Conservation (phyloP, 352 stramenopile genomes). For the Globisporangium radiosum region DNA sequence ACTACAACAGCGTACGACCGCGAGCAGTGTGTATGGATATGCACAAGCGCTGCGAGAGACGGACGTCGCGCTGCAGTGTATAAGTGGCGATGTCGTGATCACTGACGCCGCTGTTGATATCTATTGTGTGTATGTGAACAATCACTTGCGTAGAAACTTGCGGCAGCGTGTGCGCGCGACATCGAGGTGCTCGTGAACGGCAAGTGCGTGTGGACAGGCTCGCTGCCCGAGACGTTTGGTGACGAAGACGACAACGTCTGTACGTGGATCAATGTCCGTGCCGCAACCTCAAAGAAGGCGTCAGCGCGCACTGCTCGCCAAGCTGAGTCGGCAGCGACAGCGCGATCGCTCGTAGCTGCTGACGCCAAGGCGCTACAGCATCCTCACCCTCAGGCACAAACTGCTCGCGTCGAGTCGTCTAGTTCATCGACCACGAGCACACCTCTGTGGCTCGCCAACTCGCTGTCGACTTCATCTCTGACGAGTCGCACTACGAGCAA, state of each 20-base stretch:
- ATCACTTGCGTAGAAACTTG: background rate
- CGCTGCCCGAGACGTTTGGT: slow-evolving; percentile 61
- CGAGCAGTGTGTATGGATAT: background rate
- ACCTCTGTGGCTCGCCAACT: slow-evolving; percentile 15
- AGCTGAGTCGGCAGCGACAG: slow-evolving; percentile 1
- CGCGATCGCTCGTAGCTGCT: background rate
- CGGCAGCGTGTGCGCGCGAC: slow-evolving; percentile 48
- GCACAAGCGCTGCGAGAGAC: background rate
- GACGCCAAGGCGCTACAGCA: background rate
- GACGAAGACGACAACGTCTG: slow-evolving; percentile 61
- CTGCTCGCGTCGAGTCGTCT: background rate
- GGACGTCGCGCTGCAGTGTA: background rate
- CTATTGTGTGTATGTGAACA: too few species aligned
- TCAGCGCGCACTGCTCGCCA: slow-evolving; percentile 16
- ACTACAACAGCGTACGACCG: slow-evolving; percentile 63
- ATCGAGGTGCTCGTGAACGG: slow-evolving; percentile 56
- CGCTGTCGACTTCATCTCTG: background rate
- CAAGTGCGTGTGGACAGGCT: slow-evolving; percentile 70
- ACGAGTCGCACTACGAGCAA: background rate
- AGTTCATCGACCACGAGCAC: background rate
- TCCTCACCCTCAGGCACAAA: background rate
- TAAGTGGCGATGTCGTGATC: too few species aligned
- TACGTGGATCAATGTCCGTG: slow-evolving; percentile 55
- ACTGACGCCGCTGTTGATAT: background rate
- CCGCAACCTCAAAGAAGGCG: slow-evolving; percentile 24